phyloP scores from a whole-genome alignment of 164 flowering plant species.

The Stephania cephalantha region DNA sequence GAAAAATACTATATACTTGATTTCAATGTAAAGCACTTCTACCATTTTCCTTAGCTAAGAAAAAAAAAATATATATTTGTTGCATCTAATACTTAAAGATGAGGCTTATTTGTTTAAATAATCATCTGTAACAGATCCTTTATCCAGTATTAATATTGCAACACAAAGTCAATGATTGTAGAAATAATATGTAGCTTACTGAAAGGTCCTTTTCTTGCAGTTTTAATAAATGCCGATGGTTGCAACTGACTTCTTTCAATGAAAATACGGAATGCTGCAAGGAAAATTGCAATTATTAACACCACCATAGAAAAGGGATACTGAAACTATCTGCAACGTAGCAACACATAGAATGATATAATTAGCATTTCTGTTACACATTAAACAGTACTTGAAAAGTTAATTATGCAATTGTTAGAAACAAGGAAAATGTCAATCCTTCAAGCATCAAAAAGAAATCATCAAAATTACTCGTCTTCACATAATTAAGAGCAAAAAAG shows the following conservation, averaged over 20 bases:
- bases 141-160: background rate
- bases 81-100: background rate
- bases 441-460: too few relatives aligned
- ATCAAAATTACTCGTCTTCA: background rate
- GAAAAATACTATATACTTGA: background rate
- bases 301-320: background rate
- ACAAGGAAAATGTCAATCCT: too few relatives aligned
- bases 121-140: background rate
- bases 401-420: background rate
- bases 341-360: background rate
- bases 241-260: slow-evolving; percentile 32
- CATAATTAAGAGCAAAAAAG: background rate
- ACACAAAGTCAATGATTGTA: background rate
- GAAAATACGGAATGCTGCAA: slow-evolving; percentile 42
- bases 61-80: background rate
- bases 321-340: background rate
- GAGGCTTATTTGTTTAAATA: background rate
- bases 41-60: too few relatives aligned
- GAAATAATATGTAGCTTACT: slow-evolving; percentile 31
- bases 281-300: background rate
- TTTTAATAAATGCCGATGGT: slow-evolving; percentile 38
- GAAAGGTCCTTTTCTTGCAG: slow-evolving; percentile 60
- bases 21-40: background rate
- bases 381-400: background rate
- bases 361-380: background rate